A percentile compares a stretch with the other conserved stretches of the same genome.
Evolutionary conservation across 2,329 filamentous ascomycete genomes (phyloP).

Genomic region (Alternaria ethzedia): DNA sequence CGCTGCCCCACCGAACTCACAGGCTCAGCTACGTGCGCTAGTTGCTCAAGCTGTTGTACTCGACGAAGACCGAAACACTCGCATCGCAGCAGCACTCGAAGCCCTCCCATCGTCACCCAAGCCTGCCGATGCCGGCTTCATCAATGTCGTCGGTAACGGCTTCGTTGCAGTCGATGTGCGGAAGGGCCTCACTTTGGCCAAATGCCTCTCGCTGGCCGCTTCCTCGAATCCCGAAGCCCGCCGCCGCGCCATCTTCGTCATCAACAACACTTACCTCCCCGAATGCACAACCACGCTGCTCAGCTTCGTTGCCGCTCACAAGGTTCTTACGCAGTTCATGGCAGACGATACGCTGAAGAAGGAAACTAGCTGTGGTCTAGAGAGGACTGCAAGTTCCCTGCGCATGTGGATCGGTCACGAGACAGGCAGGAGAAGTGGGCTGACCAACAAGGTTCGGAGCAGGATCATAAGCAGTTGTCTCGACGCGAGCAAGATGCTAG

Average conservation of each 20-base stretch:
- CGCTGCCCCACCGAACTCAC: constrained; percentile 78
- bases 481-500: constrained; percentile 52
- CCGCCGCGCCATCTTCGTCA: constrained; percentile 45
- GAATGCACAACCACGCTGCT: constrained; percentile 52
- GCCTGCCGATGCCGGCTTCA: constrained; percentile 46
- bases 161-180: constrained; percentile 64
- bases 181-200: constrained; percentile 65
- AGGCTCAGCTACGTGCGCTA: constrained; percentile 66
- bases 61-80: constrained; percentile 58
- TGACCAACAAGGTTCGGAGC: constrained; percentile 47
- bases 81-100: constrained; percentile 61
- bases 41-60: constrained; percentile 65
- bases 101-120: constrained; percentile 53
- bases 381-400: constrained; percentile 52
- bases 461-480: constrained; percentile 52
- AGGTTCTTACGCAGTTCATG: constrained; percentile 49
- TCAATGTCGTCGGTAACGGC: constrained; percentile 60
- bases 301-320: constrained; percentile 54
- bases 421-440: constrained; percentile 49
- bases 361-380: constrained; percentile 49
- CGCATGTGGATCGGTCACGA: constrained; percentile 56
- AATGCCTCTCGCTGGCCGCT: constrained; percentile 61
- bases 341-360: constrained; percentile 39
- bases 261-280: constrained; percentile 51
- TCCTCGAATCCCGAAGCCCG: constrained; percentile 45